Evolutionary conservation across 305 asterid species (phyloP).

Genomic region (Fraxinus floribunda): DNA sequence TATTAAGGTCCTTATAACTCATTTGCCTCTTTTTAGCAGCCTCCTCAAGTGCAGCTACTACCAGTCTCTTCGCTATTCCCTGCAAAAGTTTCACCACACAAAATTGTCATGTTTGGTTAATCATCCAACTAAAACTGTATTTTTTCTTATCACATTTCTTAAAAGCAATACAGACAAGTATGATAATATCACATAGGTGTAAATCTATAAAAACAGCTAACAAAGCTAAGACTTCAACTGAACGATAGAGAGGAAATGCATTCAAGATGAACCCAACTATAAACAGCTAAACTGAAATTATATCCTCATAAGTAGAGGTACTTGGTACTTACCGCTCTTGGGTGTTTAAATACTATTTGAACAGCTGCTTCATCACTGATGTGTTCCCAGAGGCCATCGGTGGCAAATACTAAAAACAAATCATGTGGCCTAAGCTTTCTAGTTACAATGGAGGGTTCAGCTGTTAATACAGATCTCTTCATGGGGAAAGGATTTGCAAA

Average conservation of each 20-base stretch:
- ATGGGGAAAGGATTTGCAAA: conserved; percentile 61
- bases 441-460: conserved; percentile 86
- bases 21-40: conserved; percentile 92
- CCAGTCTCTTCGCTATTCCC: conserved; percentile 94
- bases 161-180: neutral
- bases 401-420: conserved; percentile 78
- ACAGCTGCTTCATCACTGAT: conserved; percentile 80
- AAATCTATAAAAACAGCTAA: neutral
- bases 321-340: conserved; percentile 72
- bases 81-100: conserved; percentile 33
- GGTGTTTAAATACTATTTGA: conserved; percentile 65
- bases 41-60: conserved; percentile 73
- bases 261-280: neutral
- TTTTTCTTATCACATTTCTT: neutral
- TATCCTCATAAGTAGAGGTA: neutral
- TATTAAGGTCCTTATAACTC: conserved; percentile 64
- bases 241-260: neutral
- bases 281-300: neutral
- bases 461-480: conserved; percentile 71
- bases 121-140: neutral
- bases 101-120: neutral
- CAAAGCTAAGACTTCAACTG: neutral
- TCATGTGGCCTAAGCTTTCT: conserved; percentile 79
- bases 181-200: too few relatives aligned
- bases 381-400: conserved; percentile 99